phyloP scores from a whole-genome alignment of 306 rosid species.

The Acacia acuminata region DNA sequence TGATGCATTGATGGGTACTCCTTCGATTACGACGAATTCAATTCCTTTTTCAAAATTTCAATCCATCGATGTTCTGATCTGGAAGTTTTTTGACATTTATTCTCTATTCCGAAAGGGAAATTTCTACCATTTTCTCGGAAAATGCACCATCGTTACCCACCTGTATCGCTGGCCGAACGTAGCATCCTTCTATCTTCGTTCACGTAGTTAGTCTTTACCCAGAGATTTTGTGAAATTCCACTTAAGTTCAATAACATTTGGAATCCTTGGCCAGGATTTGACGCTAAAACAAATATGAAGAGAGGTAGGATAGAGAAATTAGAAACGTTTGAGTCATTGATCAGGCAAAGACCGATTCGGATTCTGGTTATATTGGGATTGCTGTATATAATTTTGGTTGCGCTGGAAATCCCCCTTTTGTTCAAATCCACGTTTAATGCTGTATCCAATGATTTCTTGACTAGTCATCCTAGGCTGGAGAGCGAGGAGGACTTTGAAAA shows the following conservation, averaged over 20 bases:
- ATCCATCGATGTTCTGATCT: slow-evolving; percentile 14
- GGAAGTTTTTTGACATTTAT: not conserved
- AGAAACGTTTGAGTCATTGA: slow-evolving; percentile 42
- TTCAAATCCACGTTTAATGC: slow-evolving; percentile 50
- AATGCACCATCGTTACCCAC: not conserved
- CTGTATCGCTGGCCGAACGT: slow-evolving; percentile 24
- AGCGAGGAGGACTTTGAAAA: slow-evolving; percentile 56
- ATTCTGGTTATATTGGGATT: slow-evolving; percentile 49
- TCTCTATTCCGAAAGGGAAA: not conserved
- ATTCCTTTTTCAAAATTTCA: slow-evolving; percentile 24
- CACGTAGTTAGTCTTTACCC: not conserved
- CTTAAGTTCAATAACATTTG: not conserved
- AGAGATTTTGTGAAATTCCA: not conserved
- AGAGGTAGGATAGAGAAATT: slow-evolving; percentile 49
- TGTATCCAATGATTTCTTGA: slow-evolving; percentile 41
- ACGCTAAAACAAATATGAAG: slow-evolving; percentile 41
- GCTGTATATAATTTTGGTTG: slow-evolving; percentile 57
- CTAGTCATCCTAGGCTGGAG: slow-evolving; percentile 42
- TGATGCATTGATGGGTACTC: slow-evolving; percentile 9
- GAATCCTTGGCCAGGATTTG: not conserved
- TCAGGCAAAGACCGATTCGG: slow-evolving; percentile 71
- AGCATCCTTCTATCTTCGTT: not conserved
- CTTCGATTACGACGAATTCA: slow-evolving; percentile 18
- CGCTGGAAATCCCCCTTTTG: slow-evolving; percentile 69
- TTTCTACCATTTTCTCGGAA: slow-evolving; percentile 29